Percentiles rank a stretch among this genome's conserved stretches.
These are phyloP conservation scores for Eucalyptus regnans DNA, from an alignment of 345 rosid genomes.

Conservation along the genomic window DNA sequence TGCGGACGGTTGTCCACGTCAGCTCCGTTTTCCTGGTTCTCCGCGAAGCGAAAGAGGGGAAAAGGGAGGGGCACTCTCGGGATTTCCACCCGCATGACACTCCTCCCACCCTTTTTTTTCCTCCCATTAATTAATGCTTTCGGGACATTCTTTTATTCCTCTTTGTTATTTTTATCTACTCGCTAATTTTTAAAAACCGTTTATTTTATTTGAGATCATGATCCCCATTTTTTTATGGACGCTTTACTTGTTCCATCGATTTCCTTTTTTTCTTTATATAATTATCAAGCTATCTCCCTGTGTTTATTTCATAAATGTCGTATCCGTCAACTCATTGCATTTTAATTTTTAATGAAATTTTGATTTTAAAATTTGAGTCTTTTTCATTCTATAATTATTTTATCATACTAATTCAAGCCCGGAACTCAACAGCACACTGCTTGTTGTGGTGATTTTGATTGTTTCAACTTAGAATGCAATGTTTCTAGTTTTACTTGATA, in stretches of 20 bases:
- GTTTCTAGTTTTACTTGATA: background rate
- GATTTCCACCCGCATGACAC: background rate
- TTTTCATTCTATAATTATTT: too few relatives aligned
- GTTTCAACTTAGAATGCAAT: background rate
- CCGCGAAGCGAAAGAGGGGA: background rate
- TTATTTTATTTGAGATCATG: background rate
- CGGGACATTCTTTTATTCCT: background rate
- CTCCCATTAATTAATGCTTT: background rate
- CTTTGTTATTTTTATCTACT: background rate
- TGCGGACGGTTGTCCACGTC: background rate
- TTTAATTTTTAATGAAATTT: background rate
- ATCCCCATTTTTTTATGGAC: background rate
- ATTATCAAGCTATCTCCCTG: background rate
- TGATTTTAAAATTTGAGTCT: too few relatives aligned
- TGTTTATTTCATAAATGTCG: too few relatives aligned
- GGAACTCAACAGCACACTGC: accelerated
- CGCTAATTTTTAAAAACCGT: background rate
- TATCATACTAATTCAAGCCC: accelerated
- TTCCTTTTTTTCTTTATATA: background rate
- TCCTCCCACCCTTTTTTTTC: background rate
- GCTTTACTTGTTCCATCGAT: background rate
- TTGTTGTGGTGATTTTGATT: background rate
- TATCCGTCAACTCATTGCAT: too few relatives aligned
- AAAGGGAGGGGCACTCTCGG: background rate
- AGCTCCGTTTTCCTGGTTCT: background rate